Conservation (phyloP, 306 rosid species). For the Inga oerstediana region DNA sequence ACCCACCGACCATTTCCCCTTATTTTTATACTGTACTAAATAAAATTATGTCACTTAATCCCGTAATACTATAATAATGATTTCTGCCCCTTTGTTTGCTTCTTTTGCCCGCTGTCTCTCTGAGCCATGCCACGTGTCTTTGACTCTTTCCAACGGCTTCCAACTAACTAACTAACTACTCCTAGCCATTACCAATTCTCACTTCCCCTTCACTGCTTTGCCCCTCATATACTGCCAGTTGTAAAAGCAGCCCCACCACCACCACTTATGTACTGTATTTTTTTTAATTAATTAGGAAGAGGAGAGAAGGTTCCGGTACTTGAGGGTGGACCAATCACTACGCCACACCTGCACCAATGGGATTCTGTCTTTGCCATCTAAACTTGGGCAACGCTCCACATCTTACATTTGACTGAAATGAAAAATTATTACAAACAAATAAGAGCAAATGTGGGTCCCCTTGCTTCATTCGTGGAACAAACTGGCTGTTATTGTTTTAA, state of each 20-base stretch:
- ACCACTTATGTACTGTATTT: too few relatives aligned
- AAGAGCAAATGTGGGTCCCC: background rate
- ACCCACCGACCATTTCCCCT: background rate
- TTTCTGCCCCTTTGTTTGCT: background rate
- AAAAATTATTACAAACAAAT: too few relatives aligned
- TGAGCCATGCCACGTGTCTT: slow-evolving; percentile 21
- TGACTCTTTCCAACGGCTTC: slow-evolving; percentile 26
- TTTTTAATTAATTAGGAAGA: background rate
- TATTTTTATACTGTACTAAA: too few relatives aligned
- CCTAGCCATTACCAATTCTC: slow-evolving; percentile 13
- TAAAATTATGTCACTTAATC: too few relatives aligned
- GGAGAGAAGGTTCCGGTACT: background rate
- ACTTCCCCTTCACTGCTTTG: background rate
- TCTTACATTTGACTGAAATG: background rate
- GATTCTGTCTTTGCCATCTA: background rate
- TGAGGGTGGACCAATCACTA: background rate
- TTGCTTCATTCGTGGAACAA: too few relatives aligned
- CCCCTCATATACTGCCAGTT: background rate
- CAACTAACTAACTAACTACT: background rate
- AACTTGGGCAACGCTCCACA: background rate
- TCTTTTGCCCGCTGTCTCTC: background rate
- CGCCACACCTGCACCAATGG: background rate
- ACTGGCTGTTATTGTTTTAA: too few relatives aligned
- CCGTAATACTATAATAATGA: too few relatives aligned
- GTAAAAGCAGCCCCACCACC: background rate